Evolutionary conservation across 192 early-diverging fungal species (phyloP).

Genomic region (Coemansia sp.): DNA sequence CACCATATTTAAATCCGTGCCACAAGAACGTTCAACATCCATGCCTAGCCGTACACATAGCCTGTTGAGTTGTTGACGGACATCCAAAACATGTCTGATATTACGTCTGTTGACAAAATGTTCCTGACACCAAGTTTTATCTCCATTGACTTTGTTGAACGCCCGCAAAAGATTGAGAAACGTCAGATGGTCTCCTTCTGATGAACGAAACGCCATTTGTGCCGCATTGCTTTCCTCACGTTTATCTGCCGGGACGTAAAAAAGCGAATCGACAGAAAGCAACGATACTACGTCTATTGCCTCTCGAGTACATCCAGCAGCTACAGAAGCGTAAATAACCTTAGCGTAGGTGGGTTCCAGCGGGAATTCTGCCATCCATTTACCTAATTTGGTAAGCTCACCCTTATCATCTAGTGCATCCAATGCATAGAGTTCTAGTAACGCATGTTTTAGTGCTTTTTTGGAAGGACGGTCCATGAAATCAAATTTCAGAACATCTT

Average conservation of each 20-base stretch:
- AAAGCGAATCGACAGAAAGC: slow-evolving; percentile 89
- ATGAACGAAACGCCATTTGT: slow-evolving; percentile 75
- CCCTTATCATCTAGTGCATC: slow-evolving; percentile 84
- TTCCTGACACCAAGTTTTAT: slow-evolving; percentile 84
- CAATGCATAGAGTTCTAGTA: slow-evolving; percentile 87
- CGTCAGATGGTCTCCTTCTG: slow-evolving; percentile 94
- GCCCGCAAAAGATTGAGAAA: slow-evolving; percentile 79
- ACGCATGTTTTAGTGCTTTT: slow-evolving; percentile 71
- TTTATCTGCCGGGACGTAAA: slow-evolving; percentile 84
- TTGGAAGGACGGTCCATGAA: slow-evolving; percentile 92
- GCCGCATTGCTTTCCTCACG: slow-evolving; percentile 82
- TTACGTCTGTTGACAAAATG: slow-evolving; percentile 89
- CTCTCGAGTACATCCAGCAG: slow-evolving; percentile 77
- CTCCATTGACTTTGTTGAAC: slow-evolving; percentile 75
- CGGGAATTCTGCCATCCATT: slow-evolving; percentile 88
- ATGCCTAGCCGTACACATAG: slow-evolving; percentile 76
- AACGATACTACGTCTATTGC: slow-evolving; percentile 86
- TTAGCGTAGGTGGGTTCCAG: slow-evolving; percentile 88
- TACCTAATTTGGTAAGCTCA: slow-evolving; percentile 71
- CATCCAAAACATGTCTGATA: slow-evolving; percentile 84
- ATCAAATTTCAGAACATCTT: slow-evolving; percentile 88
- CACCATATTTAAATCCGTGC: slow-evolving; percentile 71
- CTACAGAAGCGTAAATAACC: slow-evolving; percentile 81
- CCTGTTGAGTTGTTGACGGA: slow-evolving; percentile 79
- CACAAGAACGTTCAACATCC: slow-evolving; percentile 62